Conservation (phyloP, 1,284 basidiomycete genomes). For the Austroboletus novae-zelandiae region DNA sequence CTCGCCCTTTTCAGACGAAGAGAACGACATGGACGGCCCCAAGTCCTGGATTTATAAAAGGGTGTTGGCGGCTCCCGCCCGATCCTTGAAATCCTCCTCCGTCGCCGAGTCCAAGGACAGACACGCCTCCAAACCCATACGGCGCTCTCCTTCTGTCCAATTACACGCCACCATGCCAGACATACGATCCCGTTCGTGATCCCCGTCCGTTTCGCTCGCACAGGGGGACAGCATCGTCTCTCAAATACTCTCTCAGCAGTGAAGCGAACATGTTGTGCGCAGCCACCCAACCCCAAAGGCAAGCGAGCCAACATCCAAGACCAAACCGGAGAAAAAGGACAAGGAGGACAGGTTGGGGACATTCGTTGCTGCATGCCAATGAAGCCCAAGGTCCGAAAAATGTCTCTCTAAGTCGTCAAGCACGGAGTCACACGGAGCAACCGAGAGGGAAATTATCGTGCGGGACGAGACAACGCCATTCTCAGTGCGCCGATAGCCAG, state of each 20-base stretch:
- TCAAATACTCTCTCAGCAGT: constrained; percentile 51
- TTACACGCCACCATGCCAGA: constrained; percentile 16
- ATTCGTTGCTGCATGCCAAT: constrained; percentile 61
- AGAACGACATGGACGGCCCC: constrained; percentile 23
- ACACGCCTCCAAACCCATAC: constrained; percentile 6
- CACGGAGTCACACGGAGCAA: too few relatives aligned
- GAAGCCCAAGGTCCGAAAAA: constrained; percentile 34
- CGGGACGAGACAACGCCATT: too few relatives aligned
- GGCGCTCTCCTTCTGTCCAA: constrained; percentile 20
- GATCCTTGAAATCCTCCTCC: constrained; percentile 14
- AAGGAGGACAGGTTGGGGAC: constrained; percentile 36
- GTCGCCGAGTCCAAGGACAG: constrained; percentile 13
- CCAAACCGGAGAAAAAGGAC: constrained; percentile 5
- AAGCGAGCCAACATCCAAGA: constrained; percentile 5
- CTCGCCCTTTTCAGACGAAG: constrained; percentile 54
- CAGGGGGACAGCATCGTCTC: constrained; percentile 39
- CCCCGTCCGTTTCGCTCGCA: constrained; percentile 62
- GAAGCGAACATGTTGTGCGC: constrained; percentile 73
- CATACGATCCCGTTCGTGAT: constrained; percentile 48
- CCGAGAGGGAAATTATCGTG: too few relatives aligned
- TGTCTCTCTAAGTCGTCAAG: background rate
- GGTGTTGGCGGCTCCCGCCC: constrained; percentile 5
- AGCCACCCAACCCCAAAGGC: background rate
- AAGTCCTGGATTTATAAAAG: constrained; percentile 11
- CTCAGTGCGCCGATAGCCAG: too few relatives aligned